These are phyloP conservation scores for Mortierella sp. DNA, from an alignment of 371 early-diverging fungal species.

Conservation along the genomic window DNA sequence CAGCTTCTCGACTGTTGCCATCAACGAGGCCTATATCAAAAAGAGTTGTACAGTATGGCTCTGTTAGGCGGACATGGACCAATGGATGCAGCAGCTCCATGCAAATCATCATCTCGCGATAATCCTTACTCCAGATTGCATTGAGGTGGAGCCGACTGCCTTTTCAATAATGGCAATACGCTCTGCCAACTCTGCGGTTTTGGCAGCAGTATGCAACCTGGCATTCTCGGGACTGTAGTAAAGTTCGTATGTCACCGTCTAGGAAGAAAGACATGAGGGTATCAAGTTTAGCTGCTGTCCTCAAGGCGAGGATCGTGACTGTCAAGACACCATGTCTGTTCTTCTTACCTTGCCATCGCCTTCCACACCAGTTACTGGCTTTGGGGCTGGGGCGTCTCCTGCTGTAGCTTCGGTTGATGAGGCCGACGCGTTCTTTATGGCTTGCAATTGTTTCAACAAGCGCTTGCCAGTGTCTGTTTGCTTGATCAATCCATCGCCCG, in stretches of 20 bases:
- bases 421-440: constrained; percentile 61
- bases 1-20: constrained; percentile 77
- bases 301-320: no score
- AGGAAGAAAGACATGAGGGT: not conserved
- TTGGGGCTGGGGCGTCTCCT: constrained; percentile 28
- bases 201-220: constrained; percentile 66
- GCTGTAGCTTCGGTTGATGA: constrained; percentile 19
- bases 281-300: no score
- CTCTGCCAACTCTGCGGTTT: constrained; percentile 76
- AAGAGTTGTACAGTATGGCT: not conserved
- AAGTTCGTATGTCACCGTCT: constrained; percentile 81
- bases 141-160: constrained; percentile 77
- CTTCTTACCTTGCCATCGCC: constrained; percentile 57
- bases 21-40: constrained; percentile 56
- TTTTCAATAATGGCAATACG: constrained; percentile 84
- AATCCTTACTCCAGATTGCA: constrained; percentile 59
- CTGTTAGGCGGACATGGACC: not conserved
- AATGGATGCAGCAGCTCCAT: not conserved
- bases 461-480: constrained; percentile 69
- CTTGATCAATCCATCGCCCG: constrained; percentile 46
- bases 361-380: constrained; percentile 36
- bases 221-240: constrained; percentile 78
- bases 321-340: no score
- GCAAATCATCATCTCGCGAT: not conserved
- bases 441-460: constrained; percentile 73